These are phyloP conservation scores for Venturia pyrina DNA, from an alignment of 2,329 filamentous ascomycete species.

Conservation along the genomic window DNA sequence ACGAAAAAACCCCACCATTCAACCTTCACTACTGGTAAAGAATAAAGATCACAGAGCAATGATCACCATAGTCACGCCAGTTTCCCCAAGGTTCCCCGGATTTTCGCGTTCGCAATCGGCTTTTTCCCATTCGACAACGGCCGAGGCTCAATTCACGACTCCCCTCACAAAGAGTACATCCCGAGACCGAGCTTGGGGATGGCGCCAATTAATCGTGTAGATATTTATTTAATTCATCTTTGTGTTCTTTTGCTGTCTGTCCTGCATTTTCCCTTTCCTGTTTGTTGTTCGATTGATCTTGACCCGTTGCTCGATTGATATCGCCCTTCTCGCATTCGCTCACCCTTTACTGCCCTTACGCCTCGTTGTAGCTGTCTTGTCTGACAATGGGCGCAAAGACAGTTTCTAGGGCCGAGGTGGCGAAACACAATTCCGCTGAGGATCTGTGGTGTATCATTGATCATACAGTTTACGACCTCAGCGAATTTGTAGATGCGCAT, in stretches of 20 bases:
- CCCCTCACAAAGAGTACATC: not conserved
- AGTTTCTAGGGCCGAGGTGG: slow-evolving; percentile 47
- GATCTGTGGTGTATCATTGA: slow-evolving; percentile 79
- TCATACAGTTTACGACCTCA: slow-evolving; percentile 76
- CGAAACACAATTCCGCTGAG: slow-evolving; percentile 65
- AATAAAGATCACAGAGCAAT: no score
- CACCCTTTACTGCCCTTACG: not conserved
- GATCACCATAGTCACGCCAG: not conserved
- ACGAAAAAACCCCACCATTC: no score
- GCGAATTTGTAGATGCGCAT: slow-evolving; percentile 76
- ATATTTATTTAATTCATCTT: not conserved
- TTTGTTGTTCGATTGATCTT: not conserved
- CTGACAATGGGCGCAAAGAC: not conserved
- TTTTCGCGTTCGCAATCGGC: not conserved
- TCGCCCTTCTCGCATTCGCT: not conserved
- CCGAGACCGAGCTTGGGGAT: not conserved
- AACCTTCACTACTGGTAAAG: no score
- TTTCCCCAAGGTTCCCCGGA: not conserved
- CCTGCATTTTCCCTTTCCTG: no score
- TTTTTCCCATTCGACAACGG: not conserved
- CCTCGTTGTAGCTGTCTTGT: not conserved
- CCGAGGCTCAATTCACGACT: not conserved
- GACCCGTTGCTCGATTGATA: not conserved
- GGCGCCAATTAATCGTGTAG: not conserved
- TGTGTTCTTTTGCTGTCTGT: not conserved